Conservation (phyloP, 164 flowering plant species). For the Protea cynaroides region DNA sequence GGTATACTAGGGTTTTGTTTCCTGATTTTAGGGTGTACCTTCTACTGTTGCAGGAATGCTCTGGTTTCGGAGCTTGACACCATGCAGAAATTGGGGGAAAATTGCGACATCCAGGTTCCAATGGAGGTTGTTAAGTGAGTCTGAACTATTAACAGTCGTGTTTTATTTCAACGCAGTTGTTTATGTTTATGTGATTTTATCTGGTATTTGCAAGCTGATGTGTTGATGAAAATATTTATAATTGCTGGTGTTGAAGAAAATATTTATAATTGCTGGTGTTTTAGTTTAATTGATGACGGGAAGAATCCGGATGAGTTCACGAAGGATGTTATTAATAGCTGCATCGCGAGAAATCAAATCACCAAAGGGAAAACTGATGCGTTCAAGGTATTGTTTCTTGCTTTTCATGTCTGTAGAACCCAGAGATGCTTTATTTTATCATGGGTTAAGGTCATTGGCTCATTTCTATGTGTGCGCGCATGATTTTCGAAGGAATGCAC, state of each 20-base stretch:
- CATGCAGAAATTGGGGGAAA: constrained; percentile 61
- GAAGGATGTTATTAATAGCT: constrained; percentile 66
- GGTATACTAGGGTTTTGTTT: neutral
- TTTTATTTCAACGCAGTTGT: neutral
- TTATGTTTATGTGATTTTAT: neutral
- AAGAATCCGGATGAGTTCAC: constrained; percentile 95
- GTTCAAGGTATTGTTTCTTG: constrained; percentile 53
- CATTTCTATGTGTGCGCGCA: no score
- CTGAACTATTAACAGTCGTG: neutral
- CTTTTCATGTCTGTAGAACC: neutral
- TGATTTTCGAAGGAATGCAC: no score
- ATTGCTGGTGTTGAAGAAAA: neutral
- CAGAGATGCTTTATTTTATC: neutral
- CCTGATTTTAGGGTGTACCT: constrained; percentile 6
- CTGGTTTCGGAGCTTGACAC: constrained; percentile 71
- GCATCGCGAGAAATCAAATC: constrained; percentile 81
- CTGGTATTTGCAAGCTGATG: neutral
- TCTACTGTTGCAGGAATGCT: constrained; percentile 42
- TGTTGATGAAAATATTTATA: no score
- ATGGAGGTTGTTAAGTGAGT: constrained; percentile 80
- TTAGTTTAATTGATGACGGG: constrained; percentile 87
- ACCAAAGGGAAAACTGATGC: constrained; percentile 89
- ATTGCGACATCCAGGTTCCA: constrained; percentile 78
- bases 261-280: constrained; percentile 3
- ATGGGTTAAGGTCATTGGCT: neutral